Evolutionary conservation across 2,329 filamentous ascomycete genomes (phyloP), one percentile per base, ranked within the genome.

Genomic region (Trichoderma citrinoviride): DNA sequence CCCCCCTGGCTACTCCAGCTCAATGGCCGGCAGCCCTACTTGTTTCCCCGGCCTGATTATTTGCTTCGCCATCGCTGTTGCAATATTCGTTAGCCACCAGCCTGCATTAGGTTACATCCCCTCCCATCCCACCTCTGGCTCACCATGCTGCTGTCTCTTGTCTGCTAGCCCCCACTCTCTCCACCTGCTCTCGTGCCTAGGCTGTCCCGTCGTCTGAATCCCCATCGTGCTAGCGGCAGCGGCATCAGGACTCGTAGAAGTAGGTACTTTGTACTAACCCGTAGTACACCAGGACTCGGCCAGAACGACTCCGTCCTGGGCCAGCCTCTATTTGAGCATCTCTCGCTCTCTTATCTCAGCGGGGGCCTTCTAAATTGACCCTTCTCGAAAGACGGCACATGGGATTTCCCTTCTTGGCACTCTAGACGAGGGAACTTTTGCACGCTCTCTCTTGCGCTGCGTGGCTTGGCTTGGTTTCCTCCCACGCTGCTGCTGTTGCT

Each of bases 361-460:
- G 64, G 63, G 49, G 64, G 43, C 58, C 58, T 55, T 65, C 44
- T 44, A 33, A 62, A 47, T 40, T 23, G 55, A 60, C 49, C 56
- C 46, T 62, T 50, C 57, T 56, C 40, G 56, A 62, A 57, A 70
- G 69, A 72, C 68, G 68, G 69, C 66, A 73, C 71, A 55, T 72
- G 73, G 73, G 70, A 74, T 70, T 75, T 77, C 75, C 76, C 69
- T 73, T 73, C 71, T 70, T 61, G 73, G 74, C 70, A 75, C 74
- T 57, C 71, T 76, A 73, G 72, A 72, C 75, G 72, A 77, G 68
- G 76, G 75, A 75, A 78, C 76, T 78, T 78, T 78, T 78, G 76
- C 75, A 74, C 72, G 72, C 72, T 71, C 68, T 71, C 73, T 71
- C 71, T 71, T 52, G 69, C 73, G 68, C 58, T 61, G 60, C 70